Conservation (phyloP, 306 rosid species). For the Alnus rubra region DNA sequence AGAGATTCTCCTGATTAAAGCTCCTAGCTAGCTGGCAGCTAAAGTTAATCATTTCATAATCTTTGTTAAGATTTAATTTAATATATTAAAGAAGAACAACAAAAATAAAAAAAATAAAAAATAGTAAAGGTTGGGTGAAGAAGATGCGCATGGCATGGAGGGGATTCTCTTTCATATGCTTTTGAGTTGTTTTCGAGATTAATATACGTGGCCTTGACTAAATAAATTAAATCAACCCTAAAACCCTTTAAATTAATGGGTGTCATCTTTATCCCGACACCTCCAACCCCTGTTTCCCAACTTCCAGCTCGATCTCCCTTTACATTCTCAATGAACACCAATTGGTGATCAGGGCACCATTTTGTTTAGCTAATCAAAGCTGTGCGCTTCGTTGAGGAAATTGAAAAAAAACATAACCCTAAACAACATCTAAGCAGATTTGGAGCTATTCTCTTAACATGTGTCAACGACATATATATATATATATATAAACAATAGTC, state of each 20-base stretch:
- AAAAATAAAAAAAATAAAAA: not conserved
- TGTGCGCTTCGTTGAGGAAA: constrained; percentile 31
- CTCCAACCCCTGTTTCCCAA: constrained; percentile 68
- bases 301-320: constrained; percentile 55
- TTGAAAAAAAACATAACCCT: not conserved
- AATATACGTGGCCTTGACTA: constrained; percentile 25
- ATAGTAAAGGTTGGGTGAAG: constrained; percentile 28
- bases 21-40: constrained; percentile 30
- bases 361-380: constrained; percentile 44
- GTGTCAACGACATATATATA: constrained; percentile 18
- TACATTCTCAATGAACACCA: constrained; percentile 32
- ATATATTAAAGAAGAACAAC: no score
- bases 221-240: constrained; percentile 28
- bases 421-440: constrained; percentile 5
- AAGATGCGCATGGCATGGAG: constrained; percentile 64
- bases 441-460: constrained; percentile 29
- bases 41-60: constrained; percentile 26
- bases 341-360: constrained; percentile 33
- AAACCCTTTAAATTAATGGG: constrained; percentile 46
- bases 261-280: constrained; percentile 90
- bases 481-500: no score
- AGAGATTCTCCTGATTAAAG: constrained; percentile 40
- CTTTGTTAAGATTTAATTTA: not conserved
- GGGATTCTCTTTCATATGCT: constrained; percentile 58
- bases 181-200: constrained; percentile 55